Base-by-base conservation (phyloP, 2,329 filamentous ascomycete species). In the Xylariaceae sp. region DNA sequence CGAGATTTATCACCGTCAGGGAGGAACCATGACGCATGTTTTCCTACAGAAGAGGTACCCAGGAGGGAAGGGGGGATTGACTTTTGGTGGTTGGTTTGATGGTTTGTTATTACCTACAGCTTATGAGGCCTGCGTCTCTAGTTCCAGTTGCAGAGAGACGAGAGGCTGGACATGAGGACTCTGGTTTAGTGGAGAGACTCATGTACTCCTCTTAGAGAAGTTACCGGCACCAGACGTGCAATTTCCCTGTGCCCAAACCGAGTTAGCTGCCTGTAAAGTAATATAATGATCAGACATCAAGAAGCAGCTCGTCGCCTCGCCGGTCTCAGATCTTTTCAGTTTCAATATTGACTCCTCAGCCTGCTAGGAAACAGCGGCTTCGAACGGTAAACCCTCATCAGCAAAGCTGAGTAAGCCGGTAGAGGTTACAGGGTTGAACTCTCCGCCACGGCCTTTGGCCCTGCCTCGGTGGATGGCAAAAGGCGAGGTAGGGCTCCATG, bases 251-350 rank as follows among this genome's bases (percentile, higher is more conserved):
- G 21, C 7, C 21, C 21, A 24, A 6, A 24, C 11, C n/a, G n/a
- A n/a, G n/a, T n/a, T n/a, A n/a, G n/a, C n/a, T n/a, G n/a, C n/a
- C n/a, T n/a, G n/a, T n/a, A n/a, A n/a, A n/a, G n/a, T n/a, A n/a
- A n/a, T n/a, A n/a, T n/a, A n/a, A n/a, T n/a, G n/a, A n/a, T n/a
- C n/a, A n/a, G n/a, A n/a, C n/a, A n/a, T n/a, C n/a, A 11, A 11
- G 21, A 24, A 24, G 21, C 6, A 7, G 21, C 6, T 7, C 11
- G 11, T 44, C 36, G 36, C 34, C 48, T 40, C 42, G 51, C 52
- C 43, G 56, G 69, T 69, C 71, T 85, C 81, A 85, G 81, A 74
- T 85, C 80, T 85, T 85, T 84, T 83, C 78, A 84, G 78, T 83
- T 76, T 55, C 72, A 61, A 23, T 41, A 61, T 53, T 62, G 55